Percentiles rank a stretch among this genome's conserved stretches.
Evolutionary conservation across 306 rosid species (phyloP).

Genomic region (Notholithocarpus densiflorus): DNA sequence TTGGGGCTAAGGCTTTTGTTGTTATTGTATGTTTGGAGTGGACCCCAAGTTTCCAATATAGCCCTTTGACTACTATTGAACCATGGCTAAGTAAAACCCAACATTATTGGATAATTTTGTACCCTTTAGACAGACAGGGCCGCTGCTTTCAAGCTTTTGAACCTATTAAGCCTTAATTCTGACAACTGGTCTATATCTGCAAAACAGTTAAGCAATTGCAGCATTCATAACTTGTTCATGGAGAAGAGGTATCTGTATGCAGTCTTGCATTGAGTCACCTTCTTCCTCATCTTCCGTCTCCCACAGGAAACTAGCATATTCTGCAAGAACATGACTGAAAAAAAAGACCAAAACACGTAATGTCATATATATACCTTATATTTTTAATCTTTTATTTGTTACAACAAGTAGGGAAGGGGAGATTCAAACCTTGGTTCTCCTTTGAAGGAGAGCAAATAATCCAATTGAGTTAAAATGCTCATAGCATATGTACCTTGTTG

Average conservation of each 20-base stretch:
- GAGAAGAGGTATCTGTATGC: slow-evolving; percentile 9
- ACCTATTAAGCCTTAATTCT: not conserved
- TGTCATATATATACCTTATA: not conserved
- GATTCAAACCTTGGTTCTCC: no score
- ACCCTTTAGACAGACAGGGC: not conserved
- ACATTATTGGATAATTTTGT: not conserved
- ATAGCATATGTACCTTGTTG: not conserved
- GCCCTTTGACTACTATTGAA: not conserved
- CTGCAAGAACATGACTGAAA: slow-evolving; percentile 73
- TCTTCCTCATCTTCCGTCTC: slow-evolving; percentile 55
- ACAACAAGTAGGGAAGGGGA: no score
- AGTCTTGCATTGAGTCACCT: slow-evolving; percentile 22
- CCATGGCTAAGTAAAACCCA: not conserved
- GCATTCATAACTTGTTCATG: slow-evolving; percentile 22
- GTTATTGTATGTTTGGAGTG: no score
- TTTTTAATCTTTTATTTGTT: no score
- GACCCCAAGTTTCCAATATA: not conserved
- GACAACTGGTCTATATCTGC: not conserved
- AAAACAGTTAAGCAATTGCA: slow-evolving; percentile 13
- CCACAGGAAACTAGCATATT: slow-evolving; percentile 84
- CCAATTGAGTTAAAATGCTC: no score
- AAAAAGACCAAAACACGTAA: not conserved
- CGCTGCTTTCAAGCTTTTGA: not conserved
- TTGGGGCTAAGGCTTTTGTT: no score
- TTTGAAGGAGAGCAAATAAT: no score